Conservation (phyloP, 495 filamentous ascomycete genomes). For the Amphirosellinia nigrospora region DNA sequence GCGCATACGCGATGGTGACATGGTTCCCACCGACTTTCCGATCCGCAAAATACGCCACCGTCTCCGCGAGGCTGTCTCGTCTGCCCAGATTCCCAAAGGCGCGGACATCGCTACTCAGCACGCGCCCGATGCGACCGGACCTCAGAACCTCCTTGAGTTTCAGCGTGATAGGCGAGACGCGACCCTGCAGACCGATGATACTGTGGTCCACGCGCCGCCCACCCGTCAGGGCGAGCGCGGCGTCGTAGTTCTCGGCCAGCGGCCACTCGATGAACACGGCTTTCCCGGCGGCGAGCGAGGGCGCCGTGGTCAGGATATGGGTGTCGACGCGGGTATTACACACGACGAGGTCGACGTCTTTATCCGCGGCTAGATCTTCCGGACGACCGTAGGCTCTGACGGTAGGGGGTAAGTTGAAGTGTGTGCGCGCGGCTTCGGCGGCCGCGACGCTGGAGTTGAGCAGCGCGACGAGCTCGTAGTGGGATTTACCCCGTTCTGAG, state of each 20-base stretch:
- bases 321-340: slow-evolving; percentile 59
- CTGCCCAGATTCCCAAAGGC: slow-evolving; percentile 45
- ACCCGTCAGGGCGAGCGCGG: slow-evolving; percentile 53
- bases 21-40: slow-evolving; percentile 56
- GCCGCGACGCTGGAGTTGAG: slow-evolving; percentile 60
- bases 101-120: slow-evolving; percentile 59
- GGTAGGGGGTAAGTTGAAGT: slow-evolving; percentile 48
- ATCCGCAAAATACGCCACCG: slow-evolving; percentile 52
- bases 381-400: slow-evolving; percentile 60
- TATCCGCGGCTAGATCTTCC: slow-evolving; percentile 50
- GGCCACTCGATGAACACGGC: slow-evolving; percentile 67
- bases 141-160: slow-evolving; percentile 56
- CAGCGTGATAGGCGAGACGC: slow-evolving; percentile 47
- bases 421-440: slow-evolving; percentile 55
- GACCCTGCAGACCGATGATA: slow-evolving; percentile 60
- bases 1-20: slow-evolving; percentile 59
- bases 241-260: slow-evolving; percentile 43
- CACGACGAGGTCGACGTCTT: slow-evolving; percentile 64
- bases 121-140: slow-evolving; percentile 57
- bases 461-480: slow-evolving; percentile 64
- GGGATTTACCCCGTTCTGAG: slow-evolving; percentile 41
- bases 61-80: slow-evolving; percentile 39
- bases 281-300: slow-evolving; percentile 62
- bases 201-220: slow-evolving; percentile 47
- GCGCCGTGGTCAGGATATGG: slow-evolving; percentile 46